Conservation (phyloP, 2,329 filamentous ascomycete genomes). For the Cytospora schulzeri region DNA sequence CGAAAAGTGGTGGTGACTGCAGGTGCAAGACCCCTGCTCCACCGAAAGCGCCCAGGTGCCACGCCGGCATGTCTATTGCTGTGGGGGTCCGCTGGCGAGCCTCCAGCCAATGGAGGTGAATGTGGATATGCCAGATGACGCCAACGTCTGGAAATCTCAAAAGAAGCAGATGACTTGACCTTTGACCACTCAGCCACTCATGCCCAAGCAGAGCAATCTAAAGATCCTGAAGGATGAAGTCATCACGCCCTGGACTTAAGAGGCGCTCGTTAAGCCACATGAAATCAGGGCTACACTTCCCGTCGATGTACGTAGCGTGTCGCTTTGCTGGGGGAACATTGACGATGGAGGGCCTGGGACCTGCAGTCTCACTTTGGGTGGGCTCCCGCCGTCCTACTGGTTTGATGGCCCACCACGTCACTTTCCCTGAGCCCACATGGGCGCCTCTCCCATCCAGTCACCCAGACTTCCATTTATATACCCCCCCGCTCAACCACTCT, state of each 20-base stretch:
- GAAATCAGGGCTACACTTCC: not conserved
- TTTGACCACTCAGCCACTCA: not conserved
- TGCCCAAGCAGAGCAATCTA: not conserved
- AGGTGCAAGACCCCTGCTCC: not conserved
- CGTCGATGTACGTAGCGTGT: not conserved
- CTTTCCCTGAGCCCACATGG: slow-evolving; percentile 13
- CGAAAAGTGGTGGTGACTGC: no score
- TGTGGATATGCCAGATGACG: not conserved
- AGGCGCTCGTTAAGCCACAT: not conserved
- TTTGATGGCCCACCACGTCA: slow-evolving; percentile 18
- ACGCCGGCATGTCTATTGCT: not conserved
- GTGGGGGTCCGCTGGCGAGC: not conserved
- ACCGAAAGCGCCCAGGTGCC: not conserved
- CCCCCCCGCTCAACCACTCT: slow-evolving; percentile 5
- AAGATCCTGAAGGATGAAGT: not conserved
- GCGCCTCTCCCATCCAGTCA: slow-evolving; percentile 10
- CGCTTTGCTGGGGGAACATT: not conserved
- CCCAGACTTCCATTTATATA: slow-evolving; percentile 1
- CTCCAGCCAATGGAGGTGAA: not conserved
- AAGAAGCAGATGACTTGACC: not conserved
- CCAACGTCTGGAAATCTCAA: not conserved
- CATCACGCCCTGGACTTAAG: not conserved
- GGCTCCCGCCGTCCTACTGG: slow-evolving; percentile 6
- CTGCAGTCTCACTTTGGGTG: slow-evolving; percentile 8
- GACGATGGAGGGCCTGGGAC: not conserved